These are phyloP conservation scores for Thalassiosira hispida DNA, from an alignment of 352 stramenopile genomes.

Conservation along the genomic window DNA sequence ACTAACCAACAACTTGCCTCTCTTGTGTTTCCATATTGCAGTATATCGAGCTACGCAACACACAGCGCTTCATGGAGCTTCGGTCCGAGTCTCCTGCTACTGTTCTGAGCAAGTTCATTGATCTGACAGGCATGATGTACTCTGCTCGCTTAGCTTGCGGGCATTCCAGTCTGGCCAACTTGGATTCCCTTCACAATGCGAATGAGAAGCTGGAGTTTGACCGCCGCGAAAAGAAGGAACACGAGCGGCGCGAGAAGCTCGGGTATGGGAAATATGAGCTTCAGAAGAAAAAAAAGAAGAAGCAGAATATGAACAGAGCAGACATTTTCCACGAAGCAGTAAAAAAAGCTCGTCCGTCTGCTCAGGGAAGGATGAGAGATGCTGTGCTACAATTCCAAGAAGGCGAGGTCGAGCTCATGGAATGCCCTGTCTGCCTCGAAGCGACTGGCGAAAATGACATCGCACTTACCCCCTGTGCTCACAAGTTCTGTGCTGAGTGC, in stretches of 20 bases:
- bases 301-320: slow-evolving; percentile 11
- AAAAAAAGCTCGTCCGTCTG: slow-evolving; percentile 22
- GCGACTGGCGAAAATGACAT: slow-evolving; percentile 24
- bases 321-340: slow-evolving; percentile 35
- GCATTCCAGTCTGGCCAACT: slow-evolving; percentile 24
- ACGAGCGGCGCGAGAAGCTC: too few relatives aligned
- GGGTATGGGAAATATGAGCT: background rate
- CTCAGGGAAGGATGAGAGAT: slow-evolving; percentile 29
- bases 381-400: slow-evolving; percentile 30
- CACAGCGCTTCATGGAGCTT: slow-evolving; percentile 25
- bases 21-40: background rate
- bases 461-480: slow-evolving; percentile 42
- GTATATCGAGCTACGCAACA: slow-evolving; percentile 17
- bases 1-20: background rate
- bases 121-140: slow-evolving; percentile 30
- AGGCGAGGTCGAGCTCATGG: slow-evolving; percentile 27
- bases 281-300: slow-evolving; percentile 7
- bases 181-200: slow-evolving; percentile 12
- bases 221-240: too few relatives aligned
- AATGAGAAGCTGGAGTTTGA: slow-evolving; percentile 18
- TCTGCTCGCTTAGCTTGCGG: slow-evolving; percentile 21
- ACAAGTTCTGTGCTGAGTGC: slow-evolving; percentile 41
- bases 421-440: slow-evolving; percentile 47
- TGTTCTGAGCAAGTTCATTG: slow-evolving; percentile 26
- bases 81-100: slow-evolving; percentile 16